phyloP scores from a whole-genome alignment of 2,329 filamentous ascomycete genomes.

The Fusarium piperis region DNA sequence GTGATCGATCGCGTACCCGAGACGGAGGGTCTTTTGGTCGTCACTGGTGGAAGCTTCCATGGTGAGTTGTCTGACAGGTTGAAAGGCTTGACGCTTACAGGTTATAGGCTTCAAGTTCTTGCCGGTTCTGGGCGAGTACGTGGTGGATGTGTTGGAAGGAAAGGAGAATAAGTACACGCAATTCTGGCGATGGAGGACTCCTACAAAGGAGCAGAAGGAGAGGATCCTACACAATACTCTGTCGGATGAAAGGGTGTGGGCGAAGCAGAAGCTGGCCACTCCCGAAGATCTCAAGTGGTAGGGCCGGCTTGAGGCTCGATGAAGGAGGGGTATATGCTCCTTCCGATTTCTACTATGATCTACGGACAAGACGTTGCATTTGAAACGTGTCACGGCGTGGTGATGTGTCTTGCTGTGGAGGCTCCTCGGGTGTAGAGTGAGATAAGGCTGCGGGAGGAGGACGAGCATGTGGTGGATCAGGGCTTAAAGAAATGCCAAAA shows the following conservation, averaged over 20 bases:
- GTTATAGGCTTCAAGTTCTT: neutral
- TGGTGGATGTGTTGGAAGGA: constrained; percentile 2
- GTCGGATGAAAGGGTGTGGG: neutral
- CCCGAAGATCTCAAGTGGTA: neutral
- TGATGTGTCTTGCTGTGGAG: neutral
- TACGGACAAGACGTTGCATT: neutral
- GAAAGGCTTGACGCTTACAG: neutral
- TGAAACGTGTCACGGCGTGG: constrained; percentile 23
- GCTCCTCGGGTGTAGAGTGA: neutral
- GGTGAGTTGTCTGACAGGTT: neutral
- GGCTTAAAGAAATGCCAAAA: neutral
- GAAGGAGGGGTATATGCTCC: neutral
- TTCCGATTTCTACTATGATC: neutral
- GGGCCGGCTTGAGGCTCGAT: neutral
- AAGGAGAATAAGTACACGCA: constrained; percentile 1
- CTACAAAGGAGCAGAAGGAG: neutral
- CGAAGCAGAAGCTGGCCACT: neutral
- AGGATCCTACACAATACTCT: neutral
- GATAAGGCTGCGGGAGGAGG: neutral
- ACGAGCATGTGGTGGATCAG: neutral
- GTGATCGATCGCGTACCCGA: neutral
- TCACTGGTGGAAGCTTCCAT: constrained; percentile 7
- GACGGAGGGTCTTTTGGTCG: neutral
- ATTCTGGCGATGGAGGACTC: neutral
- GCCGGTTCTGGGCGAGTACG: neutral